A percentile compares a stretch with the other conserved stretches of the same genome.
Evolutionary conservation across 2,329 filamentous ascomycete genomes (phyloP).

Genomic region (Leptosphaerulina australis): DNA sequence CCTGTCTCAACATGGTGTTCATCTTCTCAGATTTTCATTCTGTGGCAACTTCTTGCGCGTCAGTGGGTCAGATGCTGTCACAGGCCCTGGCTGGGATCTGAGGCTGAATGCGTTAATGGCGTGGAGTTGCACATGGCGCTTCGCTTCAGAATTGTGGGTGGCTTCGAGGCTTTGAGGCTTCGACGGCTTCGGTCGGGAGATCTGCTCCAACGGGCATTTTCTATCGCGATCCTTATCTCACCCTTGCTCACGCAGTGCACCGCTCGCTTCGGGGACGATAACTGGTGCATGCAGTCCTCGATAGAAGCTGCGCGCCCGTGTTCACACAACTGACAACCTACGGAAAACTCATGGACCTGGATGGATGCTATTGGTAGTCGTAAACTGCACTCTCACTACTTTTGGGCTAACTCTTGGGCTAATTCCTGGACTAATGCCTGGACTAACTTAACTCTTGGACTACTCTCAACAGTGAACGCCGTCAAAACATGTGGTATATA

Average conservation of each 20-base stretch:
- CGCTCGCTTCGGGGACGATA: constrained; percentile 1
- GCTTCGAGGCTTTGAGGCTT: not conserved
- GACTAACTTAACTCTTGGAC: not conserved
- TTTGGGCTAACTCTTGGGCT: too few species aligned
- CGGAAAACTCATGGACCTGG: not conserved
- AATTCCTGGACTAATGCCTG: too few species aligned
- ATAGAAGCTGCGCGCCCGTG: not conserved
- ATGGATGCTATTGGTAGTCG: not conserved
- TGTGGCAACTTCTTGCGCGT: not conserved
- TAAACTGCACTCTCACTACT: too few species aligned
- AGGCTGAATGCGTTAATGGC: not conserved
- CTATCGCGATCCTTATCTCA: not conserved
- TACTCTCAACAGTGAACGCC: not conserved
- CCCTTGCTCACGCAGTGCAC: not conserved
- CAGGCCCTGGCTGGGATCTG: not conserved
- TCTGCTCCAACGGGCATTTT: not conserved
- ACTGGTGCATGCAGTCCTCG: not conserved
- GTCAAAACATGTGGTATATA: constrained; percentile 4
- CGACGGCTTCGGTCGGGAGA: too few species aligned
- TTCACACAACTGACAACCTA: not conserved
- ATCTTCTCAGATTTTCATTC: too few species aligned
- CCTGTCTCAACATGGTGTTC: too few species aligned
- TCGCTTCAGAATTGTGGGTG: constrained; percentile 6
- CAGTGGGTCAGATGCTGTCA: not conserved
- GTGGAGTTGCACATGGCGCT: constrained; percentile 1